Evolutionary conservation across 192 early-diverging fungal genomes (phyloP), one percentile per base, ranked within the genome.

Genomic region (Coemansia sp.): DNA sequence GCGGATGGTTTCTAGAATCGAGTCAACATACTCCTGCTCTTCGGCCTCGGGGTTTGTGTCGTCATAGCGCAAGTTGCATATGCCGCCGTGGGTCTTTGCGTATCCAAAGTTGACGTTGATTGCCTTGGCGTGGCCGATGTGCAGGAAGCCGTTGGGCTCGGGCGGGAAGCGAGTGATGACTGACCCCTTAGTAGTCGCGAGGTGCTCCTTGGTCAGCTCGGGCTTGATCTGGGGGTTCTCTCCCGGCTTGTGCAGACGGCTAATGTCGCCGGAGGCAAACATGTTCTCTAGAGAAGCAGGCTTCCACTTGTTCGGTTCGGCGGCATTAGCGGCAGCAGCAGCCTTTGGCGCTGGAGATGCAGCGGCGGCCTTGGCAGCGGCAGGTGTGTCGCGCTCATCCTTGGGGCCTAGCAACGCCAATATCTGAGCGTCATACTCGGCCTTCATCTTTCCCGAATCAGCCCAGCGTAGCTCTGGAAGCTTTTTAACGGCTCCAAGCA

Each of bases 71-170:
- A 99, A 87, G 82, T 99, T 94, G 69, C 91, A 93, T 41, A 92
- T 71, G 41, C 98, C 98, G 59, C 91, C 85, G 73, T 95, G 89
- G 12, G 91, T 90, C 68, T 88, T 87, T 20, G 98, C 98, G 63
- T 95, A 98, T 49, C 97, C 98, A 90, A 99, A 99, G 85, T 97
- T 99, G 70, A 99, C 90, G 77, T 99, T 99, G 85, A 99, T 97
- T 43, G 97, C 98, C 83, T 99, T 99, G 65, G 96, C 95, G 74
- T 99, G 98, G 59, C 98, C 97, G 81, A 99, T 98, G 78, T 99
- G 97, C 56, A 99, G 85, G 84, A 89, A 97, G 24, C 98, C 97
- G 76, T 99, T 99, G 60, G 98, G 98, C 86, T 99, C 98, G 61
- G 98, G 98, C 24, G 98, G 98, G 85, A 99, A 99, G 40, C 98